Evolutionary conservation across 768 basidiomycete species (phyloP).

Genomic region (Hirschioporus abietinus): DNA sequence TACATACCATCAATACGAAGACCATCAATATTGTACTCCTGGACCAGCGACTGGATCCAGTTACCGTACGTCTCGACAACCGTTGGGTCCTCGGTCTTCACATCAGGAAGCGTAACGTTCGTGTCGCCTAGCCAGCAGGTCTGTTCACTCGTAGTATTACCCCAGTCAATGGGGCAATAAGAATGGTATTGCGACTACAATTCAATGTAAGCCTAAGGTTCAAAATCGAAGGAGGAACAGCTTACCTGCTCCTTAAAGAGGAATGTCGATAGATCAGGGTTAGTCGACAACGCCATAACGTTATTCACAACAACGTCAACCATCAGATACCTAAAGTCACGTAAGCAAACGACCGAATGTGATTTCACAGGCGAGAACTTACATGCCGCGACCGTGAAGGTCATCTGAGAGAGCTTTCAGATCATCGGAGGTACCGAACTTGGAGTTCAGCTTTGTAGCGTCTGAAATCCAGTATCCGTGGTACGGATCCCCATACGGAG

Average conservation of each 20-base stretch:
- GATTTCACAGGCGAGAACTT: constrained; percentile 15
- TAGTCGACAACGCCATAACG: constrained; percentile 65
- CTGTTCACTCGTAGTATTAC: constrained; percentile 65
- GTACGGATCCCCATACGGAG: constrained; percentile 77
- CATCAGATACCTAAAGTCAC: constrained; percentile 59
- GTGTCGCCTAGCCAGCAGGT: constrained; percentile 81
- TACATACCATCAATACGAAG: constrained; percentile 70
- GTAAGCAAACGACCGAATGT: constrained; percentile 3
- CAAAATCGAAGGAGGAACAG: constrained; percentile 1
- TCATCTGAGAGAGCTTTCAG: constrained; percentile 61
- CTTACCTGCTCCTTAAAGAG: constrained; percentile 61
- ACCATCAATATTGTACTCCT: constrained; percentile 76
- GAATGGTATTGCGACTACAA: constrained; percentile 64
- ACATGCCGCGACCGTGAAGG: constrained; percentile 71
- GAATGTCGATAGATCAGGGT: constrained; percentile 59
- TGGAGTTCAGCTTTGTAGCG: constrained; percentile 57
- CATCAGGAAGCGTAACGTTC: constrained; percentile 67
- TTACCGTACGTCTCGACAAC: constrained; percentile 58
- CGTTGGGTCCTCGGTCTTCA: constrained; percentile 65
- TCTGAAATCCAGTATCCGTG: constrained; percentile 85
- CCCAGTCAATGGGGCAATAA: constrained; percentile 71
- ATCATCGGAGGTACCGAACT: constrained; percentile 70
- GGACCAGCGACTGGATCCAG: constrained; percentile 67
- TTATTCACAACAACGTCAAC: constrained; percentile 84
- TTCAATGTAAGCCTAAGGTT: constrained; percentile 9